These are phyloP conservation scores for Polyporus arcularius DNA, from an alignment of 768 basidiomycete genomes.

Conservation along the genomic window DNA sequence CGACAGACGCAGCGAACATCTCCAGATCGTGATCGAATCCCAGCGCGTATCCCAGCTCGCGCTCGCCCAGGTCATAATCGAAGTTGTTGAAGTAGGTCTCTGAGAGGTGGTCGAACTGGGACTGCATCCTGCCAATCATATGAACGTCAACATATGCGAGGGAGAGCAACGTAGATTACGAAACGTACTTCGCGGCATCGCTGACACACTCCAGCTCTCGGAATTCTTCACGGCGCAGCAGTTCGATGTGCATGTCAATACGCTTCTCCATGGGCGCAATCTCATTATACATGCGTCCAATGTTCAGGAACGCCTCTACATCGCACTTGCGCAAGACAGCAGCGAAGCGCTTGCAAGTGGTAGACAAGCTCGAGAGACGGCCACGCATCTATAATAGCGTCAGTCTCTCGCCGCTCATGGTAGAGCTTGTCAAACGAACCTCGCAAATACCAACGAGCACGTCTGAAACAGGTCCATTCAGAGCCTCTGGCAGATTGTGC, in stretches of 20 bases:
- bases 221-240: slow-evolving; percentile 86
- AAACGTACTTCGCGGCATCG: slow-evolving; percentile 80
- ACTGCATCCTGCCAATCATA: slow-evolving; percentile 66
- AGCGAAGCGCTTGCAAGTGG: slow-evolving; percentile 87
- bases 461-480: slow-evolving; percentile 82
- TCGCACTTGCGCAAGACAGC: slow-evolving; percentile 80
- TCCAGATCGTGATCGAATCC: slow-evolving; percentile 92
- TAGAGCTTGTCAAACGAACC: slow-evolving; percentile 40
- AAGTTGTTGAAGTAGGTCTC: slow-evolving; percentile 83
- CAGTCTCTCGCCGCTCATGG: neutral
- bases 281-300: slow-evolving; percentile 83
- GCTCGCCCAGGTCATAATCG: slow-evolving; percentile 87
- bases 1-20: slow-evolving; percentile 89
- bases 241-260: slow-evolving; percentile 88
- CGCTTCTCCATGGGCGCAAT: slow-evolving; percentile 87
- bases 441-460: slow-evolving; percentile 93
- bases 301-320: slow-evolving; percentile 81
- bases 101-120: slow-evolving; percentile 90
- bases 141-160: neutral
- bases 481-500: slow-evolving; percentile 82
- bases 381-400: slow-evolving; percentile 66
- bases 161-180: neutral
- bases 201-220: slow-evolving; percentile 90
- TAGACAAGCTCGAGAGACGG: slow-evolving; percentile 76
- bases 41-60: slow-evolving; percentile 79